Evolutionary conservation across 306 rosid genomes (phyloP).

Genomic region (Cyclanthera cordifolia): DNA sequence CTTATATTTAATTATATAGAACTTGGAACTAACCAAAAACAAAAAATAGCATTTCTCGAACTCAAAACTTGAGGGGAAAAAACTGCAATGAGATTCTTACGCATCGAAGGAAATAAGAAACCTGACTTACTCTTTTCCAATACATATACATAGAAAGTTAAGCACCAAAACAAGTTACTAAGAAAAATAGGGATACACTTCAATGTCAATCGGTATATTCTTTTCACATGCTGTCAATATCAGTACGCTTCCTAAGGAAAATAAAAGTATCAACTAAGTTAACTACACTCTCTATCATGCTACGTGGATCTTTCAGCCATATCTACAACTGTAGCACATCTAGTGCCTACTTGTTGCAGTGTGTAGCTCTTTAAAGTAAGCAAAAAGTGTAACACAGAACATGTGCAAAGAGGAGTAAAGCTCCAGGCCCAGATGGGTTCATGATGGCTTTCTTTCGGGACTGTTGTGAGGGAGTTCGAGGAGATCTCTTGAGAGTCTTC

Average conservation of each 20-base stretch:
- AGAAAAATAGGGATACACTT: neutral
- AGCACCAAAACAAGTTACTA: neutral
- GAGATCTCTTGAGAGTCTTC: too few relatives aligned
- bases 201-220: neutral
- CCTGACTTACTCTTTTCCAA: neutral
- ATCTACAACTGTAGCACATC: neutral
- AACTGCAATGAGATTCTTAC: neutral
- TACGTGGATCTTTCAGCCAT: neutral
- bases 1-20: constrained; percentile 13
- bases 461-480: too few relatives aligned
- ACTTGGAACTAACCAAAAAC: constrained; percentile 12
- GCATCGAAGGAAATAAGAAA: neutral
- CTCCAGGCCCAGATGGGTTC: too few relatives aligned
- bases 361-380: neutral
- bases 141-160: neutral
- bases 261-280: neutral
- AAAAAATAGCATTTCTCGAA: neutral
- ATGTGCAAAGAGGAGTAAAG: neutral
- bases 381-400: neutral
- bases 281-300: neutral
- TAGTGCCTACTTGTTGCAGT: neutral
- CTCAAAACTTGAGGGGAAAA: neutral
- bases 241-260: neutral
- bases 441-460: too few relatives aligned
- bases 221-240: neutral